Evolutionary conservation across 352 stramenopile genomes (phyloP).

Genomic region (Phytopythium mirpurense): DNA sequence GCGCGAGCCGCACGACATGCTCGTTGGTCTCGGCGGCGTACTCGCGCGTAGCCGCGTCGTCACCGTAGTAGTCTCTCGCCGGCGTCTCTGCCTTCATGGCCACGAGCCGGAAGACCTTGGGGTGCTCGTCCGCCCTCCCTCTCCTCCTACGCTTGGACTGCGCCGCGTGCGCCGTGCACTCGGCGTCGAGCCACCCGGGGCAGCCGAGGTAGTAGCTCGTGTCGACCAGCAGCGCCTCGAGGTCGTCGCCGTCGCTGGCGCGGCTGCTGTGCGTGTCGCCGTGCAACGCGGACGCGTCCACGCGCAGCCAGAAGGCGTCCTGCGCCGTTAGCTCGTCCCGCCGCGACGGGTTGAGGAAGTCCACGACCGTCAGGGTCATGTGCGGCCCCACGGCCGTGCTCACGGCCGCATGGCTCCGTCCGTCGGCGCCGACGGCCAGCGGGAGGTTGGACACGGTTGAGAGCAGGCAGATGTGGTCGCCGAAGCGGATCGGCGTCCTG

Average conservation of each 20-base stretch:
- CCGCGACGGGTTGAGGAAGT: constrained; percentile 50
- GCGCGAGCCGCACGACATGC: constrained; percentile 38
- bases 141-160: neutral
- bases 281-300: constrained; percentile 20
- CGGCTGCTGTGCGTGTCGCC: neutral
- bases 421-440: constrained; percentile 39
- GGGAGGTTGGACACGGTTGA: constrained; percentile 38
- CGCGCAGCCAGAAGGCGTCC: constrained; percentile 54
- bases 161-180: neutral
- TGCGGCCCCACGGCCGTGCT: constrained; percentile 29
- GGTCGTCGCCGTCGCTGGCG: constrained; percentile 14
- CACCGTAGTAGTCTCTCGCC: constrained; percentile 42
- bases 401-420: constrained; percentile 17
- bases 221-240: constrained; percentile 40
- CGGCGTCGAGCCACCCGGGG: constrained; percentile 34
- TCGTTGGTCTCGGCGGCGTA: constrained; percentile 60
- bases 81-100: constrained; percentile 52
- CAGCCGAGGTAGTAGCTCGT: constrained; percentile 56
- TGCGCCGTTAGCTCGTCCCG: constrained; percentile 28
- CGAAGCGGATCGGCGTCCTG: constrained; percentile 47
- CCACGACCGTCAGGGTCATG: constrained; percentile 62
- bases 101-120: constrained; percentile 38
- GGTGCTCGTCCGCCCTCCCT: constrained; percentile 1
- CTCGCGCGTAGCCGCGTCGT: constrained; percentile 56
- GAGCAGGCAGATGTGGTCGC: constrained; percentile 56